These are phyloP conservation scores for Linnemannia exigua DNA, from an alignment of 192 early-diverging fungal species.

Conservation along the genomic window DNA sequence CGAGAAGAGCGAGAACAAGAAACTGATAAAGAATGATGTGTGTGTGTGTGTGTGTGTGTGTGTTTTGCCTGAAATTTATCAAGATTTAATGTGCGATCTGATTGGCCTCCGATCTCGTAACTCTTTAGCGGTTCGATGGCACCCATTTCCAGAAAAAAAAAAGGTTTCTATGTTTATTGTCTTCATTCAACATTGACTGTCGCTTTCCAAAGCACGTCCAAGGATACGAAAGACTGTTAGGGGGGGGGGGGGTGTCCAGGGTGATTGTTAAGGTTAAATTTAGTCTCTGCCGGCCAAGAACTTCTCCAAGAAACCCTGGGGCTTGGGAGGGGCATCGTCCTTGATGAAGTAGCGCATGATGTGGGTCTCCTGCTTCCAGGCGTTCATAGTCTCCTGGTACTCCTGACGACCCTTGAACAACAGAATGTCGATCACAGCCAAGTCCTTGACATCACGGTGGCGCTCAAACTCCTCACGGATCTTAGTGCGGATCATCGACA, in stretches of 20 bases:
- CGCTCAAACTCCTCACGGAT: slow-evolving; percentile 93
- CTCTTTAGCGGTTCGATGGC: not conserved
- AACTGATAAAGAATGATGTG: not conserved
- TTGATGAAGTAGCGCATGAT: slow-evolving; percentile 90
- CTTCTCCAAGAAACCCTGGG: slow-evolving; percentile 82
- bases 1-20: too few species aligned
- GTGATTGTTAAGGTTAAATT: not conserved
- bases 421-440: slow-evolving; percentile 84
- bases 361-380: slow-evolving; percentile 94
- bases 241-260: not conserved
- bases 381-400: slow-evolving; percentile 90
- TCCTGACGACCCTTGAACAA: slow-evolving; percentile 91
- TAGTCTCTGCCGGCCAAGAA: slow-evolving; percentile 80
- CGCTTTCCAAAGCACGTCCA: not conserved
- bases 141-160: too few species aligned
- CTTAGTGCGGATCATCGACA: slow-evolving; percentile 80
- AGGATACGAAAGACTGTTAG: not conserved
- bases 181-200: not conserved
- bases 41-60: not conserved
- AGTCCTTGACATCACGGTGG: slow-evolving; percentile 82
- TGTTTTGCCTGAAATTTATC: not conserved
- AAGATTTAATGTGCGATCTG: not conserved
- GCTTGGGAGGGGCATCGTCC: slow-evolving; percentile 77
- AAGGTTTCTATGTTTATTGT: too few species aligned
- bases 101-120: not conserved